Percentiles rank a stretch among this genome's conserved stretches.
phyloP scores from a whole-genome alignment of 2,329 filamentous ascomycete genomes.

The Paecilomyces sp. region DNA sequence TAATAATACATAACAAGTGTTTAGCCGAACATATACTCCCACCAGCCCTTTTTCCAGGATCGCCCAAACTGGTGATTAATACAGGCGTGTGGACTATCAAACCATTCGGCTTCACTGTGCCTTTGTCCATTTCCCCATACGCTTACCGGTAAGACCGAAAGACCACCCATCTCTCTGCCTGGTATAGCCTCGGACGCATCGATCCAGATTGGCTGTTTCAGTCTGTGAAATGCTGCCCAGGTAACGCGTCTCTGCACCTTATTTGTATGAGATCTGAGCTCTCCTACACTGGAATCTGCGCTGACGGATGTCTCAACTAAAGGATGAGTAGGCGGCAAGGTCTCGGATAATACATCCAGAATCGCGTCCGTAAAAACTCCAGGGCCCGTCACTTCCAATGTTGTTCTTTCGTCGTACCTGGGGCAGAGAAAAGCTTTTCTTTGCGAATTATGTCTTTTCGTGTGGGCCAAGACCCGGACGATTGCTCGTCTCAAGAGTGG shows the following conservation, averaged over 20 bases:
- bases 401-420: constrained; percentile 18
- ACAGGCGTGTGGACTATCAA: constrained; percentile 20
- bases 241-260: constrained; percentile 18
- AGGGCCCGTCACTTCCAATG: constrained; percentile 25
- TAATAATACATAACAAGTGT: neutral
- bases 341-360: constrained; percentile 21
- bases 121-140: constrained; percentile 30
- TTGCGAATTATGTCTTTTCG: constrained; percentile 15
- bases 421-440: constrained; percentile 8
- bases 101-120: constrained; percentile 22
- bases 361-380: constrained; percentile 28
- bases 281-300: constrained; percentile 15
- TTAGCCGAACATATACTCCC: constrained; percentile 21
- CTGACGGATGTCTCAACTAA: constrained; percentile 16
- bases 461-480: constrained; percentile 24
- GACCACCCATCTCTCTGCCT: constrained; percentile 63
- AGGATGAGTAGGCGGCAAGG: constrained; percentile 17
- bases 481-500: constrained; percentile 23
- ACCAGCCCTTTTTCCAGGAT: constrained; percentile 26
- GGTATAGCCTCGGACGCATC: constrained; percentile 9
- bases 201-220: constrained; percentile 18
- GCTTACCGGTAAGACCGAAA: constrained; percentile 86
- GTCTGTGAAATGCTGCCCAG: constrained; percentile 26
- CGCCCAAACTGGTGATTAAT: constrained; percentile 27
- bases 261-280: constrained; percentile 8